A percentile compares a stretch with the other conserved stretches of the same genome.
Evolutionary conservation across 148 eudicot genomes (phyloP).

Genomic region (Cornus florida): DNA sequence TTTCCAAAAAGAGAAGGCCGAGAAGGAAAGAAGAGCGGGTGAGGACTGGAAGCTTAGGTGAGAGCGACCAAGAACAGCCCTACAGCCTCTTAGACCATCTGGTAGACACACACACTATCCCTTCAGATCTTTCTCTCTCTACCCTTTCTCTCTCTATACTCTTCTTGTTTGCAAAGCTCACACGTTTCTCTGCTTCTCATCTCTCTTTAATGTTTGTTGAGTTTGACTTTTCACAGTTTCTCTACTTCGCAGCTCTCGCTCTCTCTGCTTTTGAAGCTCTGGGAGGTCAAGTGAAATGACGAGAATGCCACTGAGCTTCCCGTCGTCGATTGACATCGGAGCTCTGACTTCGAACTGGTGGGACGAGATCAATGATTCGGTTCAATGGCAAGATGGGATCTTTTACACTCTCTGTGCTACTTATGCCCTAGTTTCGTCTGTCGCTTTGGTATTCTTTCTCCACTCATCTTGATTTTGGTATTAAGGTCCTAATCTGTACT

Average conservation of each 20-base stretch:
- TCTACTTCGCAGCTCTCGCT: neutral
- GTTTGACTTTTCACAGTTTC: neutral
- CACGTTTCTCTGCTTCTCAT: constrained; percentile 11
- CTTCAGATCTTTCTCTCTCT: neutral
- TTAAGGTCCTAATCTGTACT: neutral
- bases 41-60: too few species aligned
- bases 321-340: constrained; percentile 26
- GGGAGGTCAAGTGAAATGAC: constrained; percentile 33
- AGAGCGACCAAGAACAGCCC: too few species aligned
- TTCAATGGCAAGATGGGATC: constrained; percentile 79
- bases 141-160: neutral
- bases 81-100: too few species aligned
- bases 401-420: constrained; percentile 69
- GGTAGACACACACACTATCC: neutral
- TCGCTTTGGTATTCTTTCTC: constrained; percentile 57
- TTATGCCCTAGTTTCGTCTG: constrained; percentile 68
- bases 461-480: constrained; percentile 28
- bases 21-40: too few species aligned
- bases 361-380: constrained; percentile 69
- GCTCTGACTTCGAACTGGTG: constrained; percentile 48
- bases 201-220: constrained; percentile 6
- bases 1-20: too few species aligned
- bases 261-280: constrained; percentile 1
- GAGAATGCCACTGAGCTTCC: constrained; percentile 31
- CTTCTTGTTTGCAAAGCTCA: neutral